Evolutionary conservation across 192 early-diverging fungal genomes (phyloP).

Genomic region (Coemansia furcata): DNA sequence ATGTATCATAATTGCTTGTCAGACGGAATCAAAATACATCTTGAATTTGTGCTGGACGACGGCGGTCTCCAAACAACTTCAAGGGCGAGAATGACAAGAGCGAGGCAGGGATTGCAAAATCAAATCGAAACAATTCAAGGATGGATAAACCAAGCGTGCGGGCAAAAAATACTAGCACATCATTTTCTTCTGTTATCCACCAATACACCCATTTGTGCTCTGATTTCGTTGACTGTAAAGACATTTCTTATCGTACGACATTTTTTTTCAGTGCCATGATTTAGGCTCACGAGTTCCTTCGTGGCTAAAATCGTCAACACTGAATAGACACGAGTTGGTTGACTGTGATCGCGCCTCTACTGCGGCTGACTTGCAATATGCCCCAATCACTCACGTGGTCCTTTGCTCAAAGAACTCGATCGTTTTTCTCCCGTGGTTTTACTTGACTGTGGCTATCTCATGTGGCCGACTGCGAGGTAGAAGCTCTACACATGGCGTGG

Average conservation of each 20-base stretch:
- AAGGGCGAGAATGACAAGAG: background rate
- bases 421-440: background rate
- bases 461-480: background rate
- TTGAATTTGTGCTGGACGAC: no score
- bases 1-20: no score
- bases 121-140: background rate
- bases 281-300: background rate
- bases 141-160: constrained; percentile 1
- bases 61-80: no score
- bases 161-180: constrained; percentile 3
- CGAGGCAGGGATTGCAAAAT: no score
- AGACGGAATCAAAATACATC: no score
- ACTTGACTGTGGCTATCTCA: background rate
- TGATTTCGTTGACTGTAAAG: background rate
- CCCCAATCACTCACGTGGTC: background rate
- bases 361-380: background rate
- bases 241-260: background rate
- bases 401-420: background rate
- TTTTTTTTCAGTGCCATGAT: background rate
- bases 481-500: background rate
- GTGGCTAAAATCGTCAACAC: background rate
- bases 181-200: background rate
- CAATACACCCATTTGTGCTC: background rate
- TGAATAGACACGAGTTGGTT: background rate
- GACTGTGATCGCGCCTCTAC: background rate